These are phyloP conservation scores for Melocanna baccifera DNA, from an alignment of 176 grass and related monocot genomes.

Conservation along the genomic window DNA sequence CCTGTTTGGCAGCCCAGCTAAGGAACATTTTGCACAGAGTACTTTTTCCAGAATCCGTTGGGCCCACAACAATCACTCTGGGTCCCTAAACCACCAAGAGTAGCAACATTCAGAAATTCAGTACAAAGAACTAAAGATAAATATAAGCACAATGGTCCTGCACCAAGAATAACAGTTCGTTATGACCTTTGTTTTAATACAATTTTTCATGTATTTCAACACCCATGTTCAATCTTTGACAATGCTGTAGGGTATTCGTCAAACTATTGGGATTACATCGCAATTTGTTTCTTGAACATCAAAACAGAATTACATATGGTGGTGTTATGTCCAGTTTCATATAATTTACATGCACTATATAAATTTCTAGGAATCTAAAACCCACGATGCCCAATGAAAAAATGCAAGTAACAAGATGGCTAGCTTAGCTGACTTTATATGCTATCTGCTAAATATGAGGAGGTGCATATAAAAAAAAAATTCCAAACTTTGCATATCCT, in stretches of 20 bases:
- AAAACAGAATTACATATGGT: background rate
- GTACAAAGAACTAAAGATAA: background rate
- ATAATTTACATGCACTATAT: background rate
- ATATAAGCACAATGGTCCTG: background rate
- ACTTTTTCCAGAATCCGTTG: slow-evolving; percentile 94
- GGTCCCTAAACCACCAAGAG: slow-evolving; percentile 54
- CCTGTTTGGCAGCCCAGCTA: slow-evolving; percentile 80
- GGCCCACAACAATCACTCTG: slow-evolving; percentile 84
- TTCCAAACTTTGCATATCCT: background rate
- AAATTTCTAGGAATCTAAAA: background rate
- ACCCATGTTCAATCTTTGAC: background rate
- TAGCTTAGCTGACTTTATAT: background rate
- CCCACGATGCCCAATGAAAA: background rate
- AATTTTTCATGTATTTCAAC: background rate
- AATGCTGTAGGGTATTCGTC: background rate
- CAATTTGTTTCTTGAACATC: background rate
- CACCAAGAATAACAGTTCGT: background rate
- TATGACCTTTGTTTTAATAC: background rate
- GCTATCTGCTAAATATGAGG: background rate
- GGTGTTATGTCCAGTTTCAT: background rate
- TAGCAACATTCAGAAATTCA: slow-evolving; percentile 14
- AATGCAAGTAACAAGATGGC: background rate
- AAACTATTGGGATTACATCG: background rate
- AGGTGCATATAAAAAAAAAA: background rate
- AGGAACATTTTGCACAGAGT: slow-evolving; percentile 86